Evolutionary conservation across 306 rosid species (phyloP).

Genomic region (Abrus pulchellus): DNA sequence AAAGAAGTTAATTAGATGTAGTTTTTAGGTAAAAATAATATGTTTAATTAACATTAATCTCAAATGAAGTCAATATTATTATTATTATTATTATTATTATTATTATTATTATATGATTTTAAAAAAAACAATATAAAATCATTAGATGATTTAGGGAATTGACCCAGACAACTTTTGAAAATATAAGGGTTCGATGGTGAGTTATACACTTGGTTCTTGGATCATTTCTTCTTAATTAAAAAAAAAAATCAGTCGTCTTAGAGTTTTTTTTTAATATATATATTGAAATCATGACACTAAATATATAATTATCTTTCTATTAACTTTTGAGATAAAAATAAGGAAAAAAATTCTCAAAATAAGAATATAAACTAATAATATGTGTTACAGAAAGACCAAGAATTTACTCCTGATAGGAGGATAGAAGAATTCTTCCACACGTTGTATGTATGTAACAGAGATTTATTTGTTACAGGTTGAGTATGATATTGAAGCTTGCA

Average conservation of each 20-base stretch:
- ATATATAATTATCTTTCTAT: no score
- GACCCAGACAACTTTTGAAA: neutral
- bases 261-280: no score
- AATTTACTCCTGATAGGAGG: neutral
- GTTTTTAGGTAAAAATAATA: neutral
- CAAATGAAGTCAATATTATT: neutral
- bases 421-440: neutral
- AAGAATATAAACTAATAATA: neutral
- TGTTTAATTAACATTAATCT: neutral
- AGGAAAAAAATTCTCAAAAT: neutral
- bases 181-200: no score
- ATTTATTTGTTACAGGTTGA: slow-evolving; percentile 58
- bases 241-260: neutral
- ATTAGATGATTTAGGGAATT: neutral
- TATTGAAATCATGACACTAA: neutral
- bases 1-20: no score
- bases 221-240: no score
- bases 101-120: no score
- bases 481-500: slow-evolving; percentile 68
- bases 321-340: no score
- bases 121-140: neutral
- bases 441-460: neutral
- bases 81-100: neutral
- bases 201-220: neutral
- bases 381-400: neutral